Evolutionary conservation across 2,329 filamentous ascomycete species (phyloP).

Genomic region (Kalaharituber pfeilii): DNA sequence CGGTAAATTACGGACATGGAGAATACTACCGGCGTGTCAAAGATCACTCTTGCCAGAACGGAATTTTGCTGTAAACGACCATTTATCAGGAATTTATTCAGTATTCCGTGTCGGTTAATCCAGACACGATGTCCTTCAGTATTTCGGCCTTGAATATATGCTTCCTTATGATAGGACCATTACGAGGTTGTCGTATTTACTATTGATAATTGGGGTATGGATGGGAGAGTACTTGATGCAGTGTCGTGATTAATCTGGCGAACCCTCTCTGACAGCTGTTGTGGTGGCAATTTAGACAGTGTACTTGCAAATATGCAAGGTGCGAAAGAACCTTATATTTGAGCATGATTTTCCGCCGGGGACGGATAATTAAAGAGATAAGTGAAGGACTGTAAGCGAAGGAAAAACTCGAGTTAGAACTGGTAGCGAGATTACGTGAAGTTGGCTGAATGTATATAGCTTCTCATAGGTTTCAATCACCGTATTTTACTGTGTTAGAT

Average conservation of each 20-base stretch:
- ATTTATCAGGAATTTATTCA: constrained; percentile 9
- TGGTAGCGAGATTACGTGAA: background rate
- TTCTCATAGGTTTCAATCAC: too few relatives aligned
- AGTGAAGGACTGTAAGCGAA: constrained; percentile 3
- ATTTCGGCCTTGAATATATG: background rate
- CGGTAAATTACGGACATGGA: constrained; percentile 6
- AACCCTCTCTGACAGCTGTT: constrained; percentile 2
- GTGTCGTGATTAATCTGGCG: constrained; percentile 1
- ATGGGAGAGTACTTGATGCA: constrained; percentile 13
- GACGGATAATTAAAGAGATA: constrained; percentile 13
- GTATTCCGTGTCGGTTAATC: constrained; percentile 11
- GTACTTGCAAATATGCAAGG: constrained; percentile 13
- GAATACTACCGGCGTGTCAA: constrained; percentile 1
- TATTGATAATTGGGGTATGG: constrained; percentile 5
- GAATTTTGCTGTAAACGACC: background rate
- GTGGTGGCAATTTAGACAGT: constrained; percentile 12
- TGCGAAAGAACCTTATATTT: constrained; percentile 10
- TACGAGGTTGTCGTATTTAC: constrained; percentile 13
- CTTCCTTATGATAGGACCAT: constrained; percentile 8
- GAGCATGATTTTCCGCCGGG: constrained; percentile 14
- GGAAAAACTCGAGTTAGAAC: constrained; percentile 3
- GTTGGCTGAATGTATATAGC: background rate
- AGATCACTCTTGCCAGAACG: constrained; percentile 7
- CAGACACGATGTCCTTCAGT: constrained; percentile 3
- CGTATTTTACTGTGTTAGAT: too few relatives aligned